Base-by-base conservation (phyloP, 2,329 filamentous ascomycete species). In the Ascosphaera apis region DNA sequence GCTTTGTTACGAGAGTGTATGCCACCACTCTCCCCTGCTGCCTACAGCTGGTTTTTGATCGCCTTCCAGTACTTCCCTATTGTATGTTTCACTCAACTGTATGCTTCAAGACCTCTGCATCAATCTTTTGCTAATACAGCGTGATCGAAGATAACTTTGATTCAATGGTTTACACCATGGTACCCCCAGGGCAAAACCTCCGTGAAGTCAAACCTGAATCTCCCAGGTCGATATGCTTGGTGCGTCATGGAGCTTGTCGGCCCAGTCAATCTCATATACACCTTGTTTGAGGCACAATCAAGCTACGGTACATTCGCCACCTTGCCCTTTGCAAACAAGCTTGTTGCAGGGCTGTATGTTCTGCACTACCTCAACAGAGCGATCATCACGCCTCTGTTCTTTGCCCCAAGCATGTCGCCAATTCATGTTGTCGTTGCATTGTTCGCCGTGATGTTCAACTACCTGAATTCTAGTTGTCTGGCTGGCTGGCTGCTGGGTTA, bases 141-240 rank as follows among this genome's bases (percentile, higher is more conserved):
- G 5, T 25, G 11, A 25, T 11, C 33, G 4, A 41, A 91, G 82
- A 49, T 82, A 42, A 74, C 74, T 0, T 66, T 71, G 1, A 36
- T 69, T 15, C 83, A 92, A 69, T 91, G 77, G 75, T 40, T 74
- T 38, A 58, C 66, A n/a, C 66, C 70, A 37, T 92, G 71, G 67
- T 88, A 93, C 53, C 80, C 80, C 35, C 82, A 86, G 62, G 88
- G 88, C 53, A 95, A 95, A 58, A 92, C 84, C 2, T 91, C 82
- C 3, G 66, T 72, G 13, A 45, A 43, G 34, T 83, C 76, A 46
- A 59, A 59, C 9, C 62, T 88, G 51, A 98, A 98, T 57, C 55
- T 95, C n/a, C 80, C 84, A 1, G 88, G 88, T 41, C 80, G 79
- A 46, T 61, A 81, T 42, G 83, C 72, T 39, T 98, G 88, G 88